Conservation (phyloP, 208 protist species). For the Wallacemonas sp. region DNA sequence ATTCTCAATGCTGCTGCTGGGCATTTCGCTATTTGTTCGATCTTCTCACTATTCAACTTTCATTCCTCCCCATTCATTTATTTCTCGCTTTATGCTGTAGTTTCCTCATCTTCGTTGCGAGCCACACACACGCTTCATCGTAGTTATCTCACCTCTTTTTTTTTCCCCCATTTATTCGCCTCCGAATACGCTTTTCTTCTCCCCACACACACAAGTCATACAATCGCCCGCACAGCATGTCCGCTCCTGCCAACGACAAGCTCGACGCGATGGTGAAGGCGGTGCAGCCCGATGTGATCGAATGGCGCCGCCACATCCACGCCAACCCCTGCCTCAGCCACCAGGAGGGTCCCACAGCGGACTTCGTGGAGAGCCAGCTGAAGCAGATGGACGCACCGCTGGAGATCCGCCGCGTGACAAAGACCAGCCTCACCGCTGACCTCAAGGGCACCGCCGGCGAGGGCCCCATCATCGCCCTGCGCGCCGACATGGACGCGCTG, state of each 20-base stretch:
- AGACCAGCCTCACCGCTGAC: conserved; percentile 37
- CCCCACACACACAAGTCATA: not conserved
- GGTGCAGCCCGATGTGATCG: conserved; percentile 45
- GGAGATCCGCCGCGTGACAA: conserved; percentile 8
- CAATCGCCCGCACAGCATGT: not conserved
- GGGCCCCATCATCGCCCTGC: conserved; percentile 52
- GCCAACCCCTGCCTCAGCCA: conserved; percentile 35
- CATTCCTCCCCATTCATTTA: too few species aligned
- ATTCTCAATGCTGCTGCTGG: too few species aligned
- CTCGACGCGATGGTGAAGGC: conserved; percentile 26
- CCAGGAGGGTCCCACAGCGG: conserved; percentile 55
- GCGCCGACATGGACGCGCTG: conserved; percentile 72
- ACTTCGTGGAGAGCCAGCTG: conserved; percentile 47
- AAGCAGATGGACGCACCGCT: conserved; percentile 27
- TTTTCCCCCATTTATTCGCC: too few species aligned
- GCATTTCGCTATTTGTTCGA: too few species aligned
- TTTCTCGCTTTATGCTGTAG: too few species aligned
- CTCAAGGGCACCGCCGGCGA: conserved; percentile 49
- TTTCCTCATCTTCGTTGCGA: too few species aligned
- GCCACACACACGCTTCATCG: not conserved
- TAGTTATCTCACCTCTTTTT: not conserved
- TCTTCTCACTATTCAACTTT: too few species aligned
- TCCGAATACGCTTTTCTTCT: not conserved
- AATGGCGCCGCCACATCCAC: conserved; percentile 66
- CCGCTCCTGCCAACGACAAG: conserved; percentile 19